Conservation (phyloP, 2,329 filamentous ascomycete genomes). For the Trichoderma lentiforme region DNA sequence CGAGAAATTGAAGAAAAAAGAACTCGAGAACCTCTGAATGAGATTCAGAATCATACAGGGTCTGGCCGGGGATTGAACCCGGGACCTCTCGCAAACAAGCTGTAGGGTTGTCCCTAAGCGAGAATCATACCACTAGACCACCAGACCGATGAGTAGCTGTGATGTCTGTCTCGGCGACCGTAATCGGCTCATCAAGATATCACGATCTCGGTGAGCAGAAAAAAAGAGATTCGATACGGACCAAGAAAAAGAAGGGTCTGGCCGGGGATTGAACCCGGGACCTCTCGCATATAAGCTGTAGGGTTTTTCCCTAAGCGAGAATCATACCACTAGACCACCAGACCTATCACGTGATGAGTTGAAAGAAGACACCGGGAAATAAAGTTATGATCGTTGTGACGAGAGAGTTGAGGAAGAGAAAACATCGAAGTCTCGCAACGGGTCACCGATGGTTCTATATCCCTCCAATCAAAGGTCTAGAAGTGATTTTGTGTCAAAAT, state of each 20-base stretch:
- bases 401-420: neutral
- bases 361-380: neutral
- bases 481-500: neutral
- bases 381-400: neutral
- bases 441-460: neutral
- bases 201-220: neutral
- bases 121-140: slow-evolving; percentile 19
- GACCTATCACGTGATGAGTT: slow-evolving; percentile 11
- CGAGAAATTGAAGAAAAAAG: neutral
- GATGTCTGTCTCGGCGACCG: neutral
- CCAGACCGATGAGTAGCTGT: slow-evolving; percentile 3
- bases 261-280: slow-evolving; percentile 47
- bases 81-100: slow-evolving; percentile 41
- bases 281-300: slow-evolving; percentile 41
- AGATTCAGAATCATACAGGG: slow-evolving; percentile 22
- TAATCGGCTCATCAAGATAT: neutral
- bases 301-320: slow-evolving; percentile 61
- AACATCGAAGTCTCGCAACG: neutral
- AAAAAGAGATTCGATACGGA: neutral
- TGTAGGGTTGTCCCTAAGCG: slow-evolving; percentile 16
- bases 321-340: slow-evolving; percentile 57
- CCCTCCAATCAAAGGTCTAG: neutral
- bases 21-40: no score
- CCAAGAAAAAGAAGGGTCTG: slow-evolving; percentile 36
- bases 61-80: slow-evolving; percentile 47